Evolutionary conservation across 108 stramenopile genomes (phyloP), one percentile per base, ranked within the genome.

Genomic region (Nannochloropsis gaditana): DNA sequence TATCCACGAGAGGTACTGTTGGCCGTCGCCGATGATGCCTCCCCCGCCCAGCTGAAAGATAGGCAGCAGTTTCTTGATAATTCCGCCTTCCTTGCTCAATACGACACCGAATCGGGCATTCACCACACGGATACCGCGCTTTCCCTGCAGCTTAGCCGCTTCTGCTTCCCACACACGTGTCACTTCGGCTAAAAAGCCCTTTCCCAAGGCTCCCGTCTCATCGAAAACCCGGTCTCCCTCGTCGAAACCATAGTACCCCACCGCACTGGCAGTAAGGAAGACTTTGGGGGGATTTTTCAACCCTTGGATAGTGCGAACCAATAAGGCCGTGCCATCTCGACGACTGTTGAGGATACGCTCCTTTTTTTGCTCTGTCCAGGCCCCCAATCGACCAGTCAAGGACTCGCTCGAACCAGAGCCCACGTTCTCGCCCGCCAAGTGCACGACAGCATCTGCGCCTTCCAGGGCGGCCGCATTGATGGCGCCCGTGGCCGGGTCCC

Each of bases 101-200:
- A 93, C 92, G n/a, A 92, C 91, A 41, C 92, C 93, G 83, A 92
- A 90, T 41, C 93, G 90, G 83, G 91, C 81, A 82, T 92, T 91
- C 42, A 92, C 91, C 21, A 92, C 91, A 44, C 93, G 91, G 45
- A 83, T 87, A 31, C 86, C 85, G 43, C 41, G 84, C 83, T 43
- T 86, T 82, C 21, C 82, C 84, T 0, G 91, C 91, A 21, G 45
- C 50, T 43, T 79, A 79, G 44, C 19, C 3, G 79, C 21, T 44
- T 80, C 84, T 8, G n/a, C 79, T 41, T 85, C 84, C 84, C 84
- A 85, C 42, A 80, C 84, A 15, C 4, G 10, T 9, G 84, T 79
- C 2, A 85, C 84, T 11, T 85, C 84, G 15, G 84, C 79, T 31
- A 85, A 44, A 79, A 85, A 85, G 19, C 84, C 84, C 17, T 17